Conservation (phyloP, 352 stramenopile species). For the Phytophthora brassicae region DNA sequence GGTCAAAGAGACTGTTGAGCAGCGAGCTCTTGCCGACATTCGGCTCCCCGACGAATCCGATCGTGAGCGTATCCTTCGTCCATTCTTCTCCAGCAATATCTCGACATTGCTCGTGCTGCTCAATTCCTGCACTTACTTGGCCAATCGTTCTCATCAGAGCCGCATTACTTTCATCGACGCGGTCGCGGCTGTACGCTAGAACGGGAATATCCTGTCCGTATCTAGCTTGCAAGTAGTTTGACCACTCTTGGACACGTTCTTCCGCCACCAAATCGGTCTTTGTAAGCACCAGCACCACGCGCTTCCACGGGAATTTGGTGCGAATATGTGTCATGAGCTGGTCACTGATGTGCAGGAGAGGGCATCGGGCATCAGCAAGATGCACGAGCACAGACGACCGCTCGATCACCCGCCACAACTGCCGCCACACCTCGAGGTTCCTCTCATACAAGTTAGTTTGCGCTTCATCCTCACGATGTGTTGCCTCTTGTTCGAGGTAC, state of each 20-base stretch:
- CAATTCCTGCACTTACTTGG: slow-evolving; percentile 20
- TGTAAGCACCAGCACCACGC: slow-evolving; percentile 98
- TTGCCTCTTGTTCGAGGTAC: slow-evolving; percentile 32
- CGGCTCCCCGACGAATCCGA: slow-evolving; percentile 97
- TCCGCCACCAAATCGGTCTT: slow-evolving; percentile 97
- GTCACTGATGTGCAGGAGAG: slow-evolving; percentile 72
- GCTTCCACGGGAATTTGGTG: slow-evolving; percentile 70
- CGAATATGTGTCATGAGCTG: slow-evolving; percentile 57
- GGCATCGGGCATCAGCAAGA: slow-evolving; percentile 70
- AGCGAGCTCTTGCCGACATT: slow-evolving; percentile 95
- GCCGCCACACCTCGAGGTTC: slow-evolving; percentile 82
- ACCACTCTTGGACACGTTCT: slow-evolving; percentile 90
- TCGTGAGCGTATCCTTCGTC: slow-evolving; percentile 91
- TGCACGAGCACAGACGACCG: slow-evolving; percentile 77
- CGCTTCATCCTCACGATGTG: slow-evolving; percentile 13
- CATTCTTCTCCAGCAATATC: slow-evolving; percentile 77
- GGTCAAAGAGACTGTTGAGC: slow-evolving; percentile 88
- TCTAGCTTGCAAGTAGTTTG: slow-evolving; percentile 83
- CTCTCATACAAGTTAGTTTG: slow-evolving; percentile 76
- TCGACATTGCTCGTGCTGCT: slow-evolving; percentile 24
- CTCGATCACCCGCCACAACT: slow-evolving; percentile 84
- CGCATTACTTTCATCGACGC: slow-evolving; percentile 52
- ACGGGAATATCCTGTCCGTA: slow-evolving; percentile 90
- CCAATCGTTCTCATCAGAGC: slow-evolving; percentile 48
- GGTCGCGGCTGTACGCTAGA: slow-evolving; percentile 67